Evolutionary conservation across 2,329 filamentous ascomycete genomes (phyloP), one percentile per base, ranked within the genome.

Genomic region (Epichloe aotearoae): DNA sequence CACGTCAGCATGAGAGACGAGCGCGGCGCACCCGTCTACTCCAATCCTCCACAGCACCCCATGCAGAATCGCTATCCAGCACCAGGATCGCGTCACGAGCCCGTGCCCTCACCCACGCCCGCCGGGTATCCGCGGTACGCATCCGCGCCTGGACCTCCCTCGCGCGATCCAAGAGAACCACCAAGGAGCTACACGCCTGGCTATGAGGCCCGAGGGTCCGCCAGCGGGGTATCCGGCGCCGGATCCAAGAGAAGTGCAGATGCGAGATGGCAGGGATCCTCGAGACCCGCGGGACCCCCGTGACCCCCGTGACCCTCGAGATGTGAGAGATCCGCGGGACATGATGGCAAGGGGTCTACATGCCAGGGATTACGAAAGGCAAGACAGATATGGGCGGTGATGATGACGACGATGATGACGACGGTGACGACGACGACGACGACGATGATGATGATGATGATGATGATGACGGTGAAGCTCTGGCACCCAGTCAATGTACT

Each of bases 131-230:
- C 66, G 19, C 68, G 72, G 6, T 75, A 75, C 54, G 63, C 67
- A 8, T 69, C 64, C 14, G 70, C 72, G 3, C 68, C 73, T 2
- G 68, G 62, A 2, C 69, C 70, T 5, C 64, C 61, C 33, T 64
- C 68, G 45, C 67, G 72, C 42, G 73, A 75, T 52, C 67, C 56
- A 7, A 55, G 67, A 54, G 68, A 73, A 10, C 67, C 68, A 1
- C 63, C 63, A 1, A 68, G 73, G 19, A 74, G 70, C 57, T 75
- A 72, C 56, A 74, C 73, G 1, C 72, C 73, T 3, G 67, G 65
- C 4, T 75, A 74, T 50, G 72, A 75, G 30, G 54, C 52, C 6
- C 64, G 72, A 15, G 67, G 67, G 65, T 6, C 67, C 0, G 0
- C 72, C 71, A 48, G 64, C 65, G n/a, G 62, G 62, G 1, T 67